phyloP scores from a whole-genome alignment of 768 basidiomycete species.

The Boletus rubescentipes region DNA sequence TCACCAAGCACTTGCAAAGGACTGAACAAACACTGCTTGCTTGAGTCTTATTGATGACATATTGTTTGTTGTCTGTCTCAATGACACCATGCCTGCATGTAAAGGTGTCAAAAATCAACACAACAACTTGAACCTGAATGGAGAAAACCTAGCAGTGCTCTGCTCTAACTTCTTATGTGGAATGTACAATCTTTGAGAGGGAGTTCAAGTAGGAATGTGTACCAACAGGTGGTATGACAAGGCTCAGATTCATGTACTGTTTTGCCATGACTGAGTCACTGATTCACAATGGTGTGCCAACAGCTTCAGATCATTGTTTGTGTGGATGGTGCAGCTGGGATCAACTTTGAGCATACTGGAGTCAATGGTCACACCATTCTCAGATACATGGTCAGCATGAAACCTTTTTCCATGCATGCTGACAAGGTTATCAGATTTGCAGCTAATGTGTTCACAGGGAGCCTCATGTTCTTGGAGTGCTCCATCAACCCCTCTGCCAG shows the following conservation, averaged over 20 bases:
- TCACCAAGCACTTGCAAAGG: slow-evolving; percentile 61
- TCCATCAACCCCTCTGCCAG: no score
- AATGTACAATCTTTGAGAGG: slow-evolving; percentile 76
- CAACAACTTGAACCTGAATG: slow-evolving; percentile 25
- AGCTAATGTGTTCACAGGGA: no score
- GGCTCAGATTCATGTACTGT: slow-evolving; percentile 35
- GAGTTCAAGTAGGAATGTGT: slow-evolving; percentile 93
- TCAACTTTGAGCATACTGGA: slow-evolving; percentile 98
- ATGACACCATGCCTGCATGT: slow-evolving; percentile 58
- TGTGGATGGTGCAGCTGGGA: slow-evolving; percentile 90
- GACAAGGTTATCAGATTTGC: no score
- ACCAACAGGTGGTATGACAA: slow-evolving; percentile 97
- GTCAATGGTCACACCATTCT: no score
- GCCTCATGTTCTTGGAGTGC: no score
- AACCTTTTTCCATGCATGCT: no score
- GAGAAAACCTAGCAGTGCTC: slow-evolving; percentile 70
- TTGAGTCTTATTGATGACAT: slow-evolving; percentile 86
- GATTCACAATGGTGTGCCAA: neutral
- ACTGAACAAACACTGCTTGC: slow-evolving; percentile 77
- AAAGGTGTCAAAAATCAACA: slow-evolving; percentile 13
- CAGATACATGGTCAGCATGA: no score
- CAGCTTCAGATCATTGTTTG: slow-evolving; percentile 97
- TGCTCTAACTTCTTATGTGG: slow-evolving; percentile 94
- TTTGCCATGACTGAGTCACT: neutral
- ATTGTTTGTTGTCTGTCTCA: slow-evolving; percentile 90